Percentiles rank a stretch among this genome's conserved stretches.
Conservation (phyloP, 129 eudicot genomes). For the Solidago caesia region DNA sequence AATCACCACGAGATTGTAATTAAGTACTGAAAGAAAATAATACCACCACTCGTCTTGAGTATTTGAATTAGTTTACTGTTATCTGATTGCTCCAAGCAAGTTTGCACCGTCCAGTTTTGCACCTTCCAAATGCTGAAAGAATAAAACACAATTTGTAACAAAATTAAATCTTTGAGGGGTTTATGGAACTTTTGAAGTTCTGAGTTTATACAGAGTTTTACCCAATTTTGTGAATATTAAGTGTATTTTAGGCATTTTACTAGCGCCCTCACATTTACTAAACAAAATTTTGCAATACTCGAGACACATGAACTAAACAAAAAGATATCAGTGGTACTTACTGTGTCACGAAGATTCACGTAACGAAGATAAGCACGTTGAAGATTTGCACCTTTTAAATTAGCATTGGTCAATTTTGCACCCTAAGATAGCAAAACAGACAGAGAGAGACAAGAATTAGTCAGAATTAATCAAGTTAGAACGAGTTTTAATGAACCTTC, state of each 20-base stretch:
- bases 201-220: not conserved
- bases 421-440: conserved; percentile 44
- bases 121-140: conserved; percentile 64
- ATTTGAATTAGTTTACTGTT: conserved; percentile 19
- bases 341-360: conserved; percentile 88
- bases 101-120: conserved; percentile 85
- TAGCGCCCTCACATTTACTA: not conserved
- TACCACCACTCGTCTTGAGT: conserved; percentile 14
- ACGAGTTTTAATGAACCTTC: not conserved
- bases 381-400: conserved; percentile 89
- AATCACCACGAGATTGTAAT: not conserved
- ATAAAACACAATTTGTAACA: not conserved
- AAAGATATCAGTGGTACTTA: conserved; percentile 38
- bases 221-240: not conserved
- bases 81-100: conserved; percentile 82
- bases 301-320: conserved; percentile 5
- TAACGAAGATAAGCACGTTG: conserved; percentile 91
- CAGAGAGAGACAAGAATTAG: not conserved
- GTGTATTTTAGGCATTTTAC: conserved; percentile 17
- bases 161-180: not conserved
- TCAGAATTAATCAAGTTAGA: not conserved
- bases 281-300: not conserved
- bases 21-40: not conserved
- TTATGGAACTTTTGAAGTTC: not conserved
- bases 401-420: conserved; percentile 80